These are phyloP conservation scores for Pyrus bretschneideri DNA, from an alignment of 306 rosid genomes.

Conservation along the genomic window DNA sequence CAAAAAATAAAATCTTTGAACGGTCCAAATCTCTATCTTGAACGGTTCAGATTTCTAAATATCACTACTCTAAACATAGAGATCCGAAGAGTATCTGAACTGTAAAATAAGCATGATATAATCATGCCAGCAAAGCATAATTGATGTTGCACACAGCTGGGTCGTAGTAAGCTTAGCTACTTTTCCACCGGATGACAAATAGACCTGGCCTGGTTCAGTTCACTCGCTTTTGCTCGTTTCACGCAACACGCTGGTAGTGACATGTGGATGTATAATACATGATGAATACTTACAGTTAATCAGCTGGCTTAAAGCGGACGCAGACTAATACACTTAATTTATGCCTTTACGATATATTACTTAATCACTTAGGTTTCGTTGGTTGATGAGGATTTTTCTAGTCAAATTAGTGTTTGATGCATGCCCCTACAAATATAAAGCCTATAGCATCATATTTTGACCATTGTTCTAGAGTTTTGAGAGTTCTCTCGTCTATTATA, in stretches of 20 bases:
- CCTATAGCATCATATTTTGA: too few relatives aligned
- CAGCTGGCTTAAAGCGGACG: neutral
- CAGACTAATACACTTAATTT: neutral
- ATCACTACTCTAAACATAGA: too few relatives aligned
- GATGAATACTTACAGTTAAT: neutral
- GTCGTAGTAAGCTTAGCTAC: neutral
- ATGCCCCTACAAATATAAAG: neutral
- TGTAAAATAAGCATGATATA: neutral
- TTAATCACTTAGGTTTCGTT: neutral
- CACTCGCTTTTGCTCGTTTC: slow-evolving; percentile 1
- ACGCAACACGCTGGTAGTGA: neutral
- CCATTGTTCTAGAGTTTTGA: too few relatives aligned
- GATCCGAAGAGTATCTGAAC: too few relatives aligned
- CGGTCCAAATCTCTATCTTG: too few relatives aligned
- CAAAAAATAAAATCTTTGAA: too few relatives aligned
- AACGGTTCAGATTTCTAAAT: too few relatives aligned
- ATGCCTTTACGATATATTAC: too few relatives aligned
- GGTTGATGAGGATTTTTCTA: neutral
- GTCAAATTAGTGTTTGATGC: neutral
- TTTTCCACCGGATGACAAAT: neutral
- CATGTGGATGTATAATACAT: neutral
- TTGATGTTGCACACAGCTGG: neutral
- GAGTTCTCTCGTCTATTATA: too few relatives aligned
- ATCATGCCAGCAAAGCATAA: neutral
- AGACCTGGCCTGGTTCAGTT: neutral